These are phyloP conservation scores for Tarenaya hassleriana DNA, from an alignment of 345 rosid species.

Conservation along the genomic window DNA sequence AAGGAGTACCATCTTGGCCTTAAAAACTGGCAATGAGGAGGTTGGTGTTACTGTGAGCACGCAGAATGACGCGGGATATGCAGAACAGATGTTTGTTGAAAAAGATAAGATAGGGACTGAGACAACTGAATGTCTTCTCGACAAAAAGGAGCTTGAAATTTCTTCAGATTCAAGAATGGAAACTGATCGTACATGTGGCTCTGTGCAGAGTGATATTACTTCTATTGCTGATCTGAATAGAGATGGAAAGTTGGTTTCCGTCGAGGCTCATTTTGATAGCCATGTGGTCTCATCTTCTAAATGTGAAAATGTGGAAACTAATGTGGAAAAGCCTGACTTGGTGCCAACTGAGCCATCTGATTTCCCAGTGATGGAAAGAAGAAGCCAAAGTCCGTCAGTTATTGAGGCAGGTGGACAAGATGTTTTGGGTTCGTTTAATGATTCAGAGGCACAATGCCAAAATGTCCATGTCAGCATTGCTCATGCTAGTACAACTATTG, in stretches of 20 bases:
- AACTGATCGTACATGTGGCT: conserved; percentile 22
- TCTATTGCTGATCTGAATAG: conserved; percentile 25
- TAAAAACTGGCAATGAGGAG: conserved; percentile 26
- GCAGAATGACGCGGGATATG: conserved; percentile 16
- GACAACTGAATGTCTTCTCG: conserved; percentile 25
- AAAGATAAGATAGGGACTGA: conserved; percentile 27
- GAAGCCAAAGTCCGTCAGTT: conserved; percentile 20
- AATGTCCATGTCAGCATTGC: conserved; percentile 26
- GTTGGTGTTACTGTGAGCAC: conserved; percentile 21
- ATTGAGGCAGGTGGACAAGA: conserved; percentile 24
- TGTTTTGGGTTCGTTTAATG: conserved; percentile 23
- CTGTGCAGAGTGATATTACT: conserved; percentile 23
- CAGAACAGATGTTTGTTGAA: conserved; percentile 16
- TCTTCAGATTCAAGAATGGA: conserved; percentile 34
- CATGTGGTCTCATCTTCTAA: conserved; percentile 17
- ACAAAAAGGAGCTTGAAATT: conserved; percentile 31
- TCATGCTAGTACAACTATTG: conserved; percentile 18
- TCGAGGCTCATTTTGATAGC: conserved; percentile 23
- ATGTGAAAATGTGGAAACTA: conserved; percentile 28
- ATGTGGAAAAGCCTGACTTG: conserved; percentile 21
- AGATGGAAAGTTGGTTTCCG: conserved; percentile 24
- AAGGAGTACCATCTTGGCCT: conserved; percentile 27
- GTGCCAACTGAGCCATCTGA: conserved; percentile 28
- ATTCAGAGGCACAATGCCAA: conserved; percentile 19
- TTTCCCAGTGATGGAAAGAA: conserved; percentile 31